A percentile compares a stretch with the other conserved stretches of the same genome.
These are phyloP conservation scores for Cladosporium sp. DNA, from an alignment of 2,329 filamentous ascomycete genomes.

Conservation along the genomic window DNA sequence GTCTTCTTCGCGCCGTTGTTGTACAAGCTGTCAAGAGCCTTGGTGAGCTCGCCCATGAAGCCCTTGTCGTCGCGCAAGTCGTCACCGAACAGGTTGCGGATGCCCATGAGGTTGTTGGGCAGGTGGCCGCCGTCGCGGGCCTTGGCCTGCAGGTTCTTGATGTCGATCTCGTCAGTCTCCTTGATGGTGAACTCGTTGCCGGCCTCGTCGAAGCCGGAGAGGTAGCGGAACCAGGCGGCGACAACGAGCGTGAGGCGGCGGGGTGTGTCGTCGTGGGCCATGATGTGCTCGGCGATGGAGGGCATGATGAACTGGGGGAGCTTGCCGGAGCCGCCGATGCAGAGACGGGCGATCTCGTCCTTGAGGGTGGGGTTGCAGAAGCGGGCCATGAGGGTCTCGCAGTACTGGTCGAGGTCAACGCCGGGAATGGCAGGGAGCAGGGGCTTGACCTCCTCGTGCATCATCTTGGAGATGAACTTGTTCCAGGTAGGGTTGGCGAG, in stretches of 20 bases:
- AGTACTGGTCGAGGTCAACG: constrained; percentile 55
- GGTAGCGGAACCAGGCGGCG: constrained; percentile 54
- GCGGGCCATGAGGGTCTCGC: constrained; percentile 54
- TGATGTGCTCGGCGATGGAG: constrained; percentile 49
- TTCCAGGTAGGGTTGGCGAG: constrained; percentile 51
- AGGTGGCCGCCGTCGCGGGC: constrained; percentile 47
- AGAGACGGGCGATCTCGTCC: constrained; percentile 56
- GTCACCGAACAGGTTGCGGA: constrained; percentile 53
- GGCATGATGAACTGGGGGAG: constrained; percentile 56
- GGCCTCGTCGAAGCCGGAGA: constrained; percentile 52
- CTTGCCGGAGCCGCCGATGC: constrained; percentile 56
- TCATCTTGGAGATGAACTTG: constrained; percentile 56
- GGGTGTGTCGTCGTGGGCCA: constrained; percentile 45
- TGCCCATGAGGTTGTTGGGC: constrained; percentile 47
- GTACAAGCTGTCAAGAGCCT: constrained; percentile 50
- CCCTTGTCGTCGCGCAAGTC: constrained; percentile 51
- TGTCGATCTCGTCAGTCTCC: constrained; percentile 49
- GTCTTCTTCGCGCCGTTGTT: constrained; percentile 53
- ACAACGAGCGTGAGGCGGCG: constrained; percentile 51
- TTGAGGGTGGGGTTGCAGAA: constrained; percentile 59
- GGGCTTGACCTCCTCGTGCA: constrained; percentile 57
- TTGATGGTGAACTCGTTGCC: constrained; percentile 43
- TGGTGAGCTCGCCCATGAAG: constrained; percentile 50
- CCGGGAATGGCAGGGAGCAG: constrained; percentile 52
- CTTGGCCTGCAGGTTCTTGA: constrained; percentile 48